A percentile compares a stretch with the other conserved stretches of the same genome.
Evolutionary conservation across 2,329 filamentous ascomycete species (phyloP).

Genomic region (Colletotrichum sp.): DNA sequence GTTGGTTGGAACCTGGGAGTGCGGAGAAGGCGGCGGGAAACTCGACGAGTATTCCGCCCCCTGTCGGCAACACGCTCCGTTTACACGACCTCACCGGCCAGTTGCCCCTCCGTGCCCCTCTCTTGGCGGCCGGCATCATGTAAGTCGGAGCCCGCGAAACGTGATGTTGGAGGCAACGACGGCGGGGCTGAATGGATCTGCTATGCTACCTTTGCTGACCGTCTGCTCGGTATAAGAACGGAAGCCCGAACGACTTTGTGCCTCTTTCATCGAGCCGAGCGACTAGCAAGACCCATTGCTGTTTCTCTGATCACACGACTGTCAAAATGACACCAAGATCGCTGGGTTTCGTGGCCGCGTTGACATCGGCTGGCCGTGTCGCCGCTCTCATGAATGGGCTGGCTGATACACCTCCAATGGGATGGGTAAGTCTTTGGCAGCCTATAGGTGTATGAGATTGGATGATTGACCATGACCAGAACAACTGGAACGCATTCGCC

Average conservation of each 20-base stretch:
- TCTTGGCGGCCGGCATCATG: constrained; percentile 6
- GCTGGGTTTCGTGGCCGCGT: not conserved
- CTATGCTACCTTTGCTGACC: not conserved
- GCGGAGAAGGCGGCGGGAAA: constrained; percentile 16
- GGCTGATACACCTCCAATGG: constrained; percentile 24
- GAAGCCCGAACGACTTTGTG: not conserved
- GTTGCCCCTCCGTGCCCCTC: constrained; percentile 13
- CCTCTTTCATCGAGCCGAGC: not conserved
- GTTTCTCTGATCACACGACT: not conserved
- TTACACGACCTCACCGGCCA: not conserved
- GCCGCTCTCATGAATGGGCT: constrained; percentile 22
- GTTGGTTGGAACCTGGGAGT: not conserved
- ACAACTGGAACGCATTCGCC: constrained; percentile 19
- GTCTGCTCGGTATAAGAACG: constrained; percentile 1
- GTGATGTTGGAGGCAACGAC: not conserved
- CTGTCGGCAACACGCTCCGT: not conserved
- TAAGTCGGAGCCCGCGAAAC: not conserved
- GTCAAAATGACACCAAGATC: constrained; percentile 4
- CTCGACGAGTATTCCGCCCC: constrained; percentile 8
- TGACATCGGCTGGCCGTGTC: constrained; percentile 9
- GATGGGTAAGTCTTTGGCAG: constrained; percentile 16
- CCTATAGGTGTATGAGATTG: not conserved
- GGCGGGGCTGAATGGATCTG: not conserved
- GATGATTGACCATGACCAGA: not conserved
- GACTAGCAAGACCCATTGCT: not conserved